phyloP scores from a whole-genome alignment of 495 filamentous ascomycete genomes.

The Aspergillus ostianus region DNA sequence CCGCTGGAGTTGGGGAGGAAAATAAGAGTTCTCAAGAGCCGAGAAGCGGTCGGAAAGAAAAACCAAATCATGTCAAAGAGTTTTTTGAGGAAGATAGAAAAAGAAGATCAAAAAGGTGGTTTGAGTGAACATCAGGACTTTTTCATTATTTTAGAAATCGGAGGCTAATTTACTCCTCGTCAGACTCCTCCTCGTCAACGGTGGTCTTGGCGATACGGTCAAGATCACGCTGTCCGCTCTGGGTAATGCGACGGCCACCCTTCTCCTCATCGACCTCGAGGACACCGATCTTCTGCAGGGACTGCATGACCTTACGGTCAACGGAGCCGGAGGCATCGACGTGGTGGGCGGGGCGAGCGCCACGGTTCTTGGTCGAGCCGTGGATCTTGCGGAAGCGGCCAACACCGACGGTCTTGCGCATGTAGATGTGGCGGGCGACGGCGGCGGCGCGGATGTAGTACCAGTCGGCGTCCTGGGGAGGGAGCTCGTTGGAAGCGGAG shows the following conservation, averaged over 20 bases:
- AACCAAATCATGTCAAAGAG: constrained; percentile 4
- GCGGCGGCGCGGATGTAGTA: constrained; percentile 96
- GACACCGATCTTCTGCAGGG: constrained; percentile 98
- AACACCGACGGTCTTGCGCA: constrained; percentile 98
- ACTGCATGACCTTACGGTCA: constrained; percentile 93
- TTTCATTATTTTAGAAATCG: constrained; percentile 32
- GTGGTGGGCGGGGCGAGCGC: constrained; percentile 86
- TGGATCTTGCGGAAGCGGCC: constrained; percentile 89
- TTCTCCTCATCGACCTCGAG: constrained; percentile 95
- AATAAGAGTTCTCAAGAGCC: not conserved
- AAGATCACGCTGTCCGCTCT: constrained; percentile 96
- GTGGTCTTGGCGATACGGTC: constrained; percentile 72
- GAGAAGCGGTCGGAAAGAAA: not conserved
- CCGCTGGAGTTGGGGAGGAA: not conserved
- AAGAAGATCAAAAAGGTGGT: constrained; percentile 19
- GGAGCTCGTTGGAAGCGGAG: constrained; percentile 90
- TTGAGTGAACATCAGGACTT: constrained; percentile 36
- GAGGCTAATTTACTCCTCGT: constrained; percentile 47
- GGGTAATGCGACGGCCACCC: constrained; percentile 95
- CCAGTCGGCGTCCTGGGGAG: constrained; percentile 96
- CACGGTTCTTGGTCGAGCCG: constrained; percentile 95
- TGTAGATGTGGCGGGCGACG: constrained; percentile 96
- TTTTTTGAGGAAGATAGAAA: constrained; percentile 5
- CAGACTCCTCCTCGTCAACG: constrained; percentile 52
- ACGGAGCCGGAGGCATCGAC: constrained; percentile 92